A percentile compares a stretch with the other conserved stretches of the same genome.
Conservation (phyloP, 129 eudicot species). For the Sambucus nigra region DNA sequence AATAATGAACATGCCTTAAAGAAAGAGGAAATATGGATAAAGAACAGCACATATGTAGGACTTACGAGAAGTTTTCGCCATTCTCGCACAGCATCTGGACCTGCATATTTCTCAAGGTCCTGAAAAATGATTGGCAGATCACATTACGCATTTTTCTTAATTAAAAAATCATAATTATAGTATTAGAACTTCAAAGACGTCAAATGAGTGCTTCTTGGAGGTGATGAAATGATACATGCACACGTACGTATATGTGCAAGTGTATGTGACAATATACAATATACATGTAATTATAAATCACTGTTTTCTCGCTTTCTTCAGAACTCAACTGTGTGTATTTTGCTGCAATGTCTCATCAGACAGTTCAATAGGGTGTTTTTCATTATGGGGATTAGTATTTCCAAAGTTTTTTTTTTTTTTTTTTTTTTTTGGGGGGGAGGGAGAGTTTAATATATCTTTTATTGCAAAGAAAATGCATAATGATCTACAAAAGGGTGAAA, state of each 20-base stretch:
- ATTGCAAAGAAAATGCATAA: too few species aligned
- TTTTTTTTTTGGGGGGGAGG: too few species aligned
- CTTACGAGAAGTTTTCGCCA: conserved; percentile 95
- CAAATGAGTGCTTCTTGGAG: not conserved
- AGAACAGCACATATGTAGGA: conserved; percentile 15
- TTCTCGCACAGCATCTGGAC: conserved; percentile 77
- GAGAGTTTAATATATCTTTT: too few species aligned
- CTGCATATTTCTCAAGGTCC: conserved; percentile 86
- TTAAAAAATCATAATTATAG: not conserved
- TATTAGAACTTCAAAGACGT: conserved; percentile 1
- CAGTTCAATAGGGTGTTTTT: not conserved
- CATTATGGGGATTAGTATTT: not conserved
- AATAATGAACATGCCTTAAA: not conserved
- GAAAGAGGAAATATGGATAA: not conserved
- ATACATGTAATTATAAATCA: not conserved
- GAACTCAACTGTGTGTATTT: too few species aligned
- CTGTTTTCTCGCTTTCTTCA: too few species aligned
- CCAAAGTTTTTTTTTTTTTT: too few species aligned
- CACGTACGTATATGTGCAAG: too few species aligned
- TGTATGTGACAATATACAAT: too few species aligned
- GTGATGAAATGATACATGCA: not conserved
- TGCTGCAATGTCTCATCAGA: not conserved
- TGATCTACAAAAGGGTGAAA: too few species aligned
- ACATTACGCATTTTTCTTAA: not conserved
- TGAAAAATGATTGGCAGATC: conserved; percentile 16